phyloP scores from a whole-genome alignment of 169 alveolate genomes.

The Eimeria maxima region DNA sequence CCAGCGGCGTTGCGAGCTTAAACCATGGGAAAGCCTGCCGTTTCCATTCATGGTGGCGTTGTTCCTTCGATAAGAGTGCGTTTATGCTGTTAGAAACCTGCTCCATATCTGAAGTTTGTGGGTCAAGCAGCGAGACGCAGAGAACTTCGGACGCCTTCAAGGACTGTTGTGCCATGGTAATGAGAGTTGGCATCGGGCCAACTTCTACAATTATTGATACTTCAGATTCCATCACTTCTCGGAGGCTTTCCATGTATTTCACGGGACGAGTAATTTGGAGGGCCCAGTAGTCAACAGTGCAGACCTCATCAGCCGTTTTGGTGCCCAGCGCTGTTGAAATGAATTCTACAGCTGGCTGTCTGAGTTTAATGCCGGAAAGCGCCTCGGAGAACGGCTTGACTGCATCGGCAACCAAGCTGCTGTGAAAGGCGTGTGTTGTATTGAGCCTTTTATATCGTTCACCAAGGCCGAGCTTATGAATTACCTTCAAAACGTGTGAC shows the following conservation, averaged over 20 bases:
- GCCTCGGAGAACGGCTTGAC: slow-evolving; percentile 25
- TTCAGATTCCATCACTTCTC: slow-evolving; percentile 8
- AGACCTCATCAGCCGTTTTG: background rate
- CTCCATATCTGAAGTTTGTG: slow-evolving; percentile 13
- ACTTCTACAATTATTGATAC: slow-evolving; percentile 82
- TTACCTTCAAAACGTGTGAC: slow-evolving; percentile 68
- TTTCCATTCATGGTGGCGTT: slow-evolving; percentile 71
- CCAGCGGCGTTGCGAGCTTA: slow-evolving; percentile 55
- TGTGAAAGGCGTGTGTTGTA: slow-evolving; percentile 77
- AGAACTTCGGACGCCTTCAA: slow-evolving; percentile 36
- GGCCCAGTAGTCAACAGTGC: slow-evolving; percentile 83
- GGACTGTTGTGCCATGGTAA: slow-evolving; percentile 82
- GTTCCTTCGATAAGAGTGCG: slow-evolving; percentile 1
- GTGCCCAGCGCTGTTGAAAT: slow-evolving; percentile 72
- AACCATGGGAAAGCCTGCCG: slow-evolving; percentile 79
- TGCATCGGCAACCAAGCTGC: slow-evolving; percentile 78
- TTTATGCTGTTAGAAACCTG: slow-evolving; percentile 27
- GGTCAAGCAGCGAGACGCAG: slow-evolving; percentile 61
- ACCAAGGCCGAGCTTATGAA: slow-evolving; percentile 25
- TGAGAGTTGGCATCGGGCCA: slow-evolving; percentile 85
- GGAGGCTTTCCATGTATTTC: slow-evolving; percentile 79
- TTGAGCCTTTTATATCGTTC: slow-evolving; percentile 72
- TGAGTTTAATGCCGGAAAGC: slow-evolving; percentile 6
- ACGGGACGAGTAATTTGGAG: slow-evolving; percentile 85
- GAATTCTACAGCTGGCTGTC: slow-evolving; percentile 11